phyloP scores from a whole-genome alignment of 345 rosid genomes.

The Gossypium arboreum region DNA sequence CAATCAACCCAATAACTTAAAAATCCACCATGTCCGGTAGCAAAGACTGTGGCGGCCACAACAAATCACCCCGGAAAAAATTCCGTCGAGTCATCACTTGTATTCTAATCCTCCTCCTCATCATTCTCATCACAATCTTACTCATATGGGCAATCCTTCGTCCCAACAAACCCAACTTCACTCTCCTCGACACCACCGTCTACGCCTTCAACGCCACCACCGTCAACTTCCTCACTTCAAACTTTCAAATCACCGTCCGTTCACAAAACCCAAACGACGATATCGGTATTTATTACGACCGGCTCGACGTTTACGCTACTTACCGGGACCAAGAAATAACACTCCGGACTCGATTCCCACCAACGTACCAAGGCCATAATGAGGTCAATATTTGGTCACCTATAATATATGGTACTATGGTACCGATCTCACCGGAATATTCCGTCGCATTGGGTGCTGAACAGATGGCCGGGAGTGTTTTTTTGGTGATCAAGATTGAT shows the following conservation, averaged over 20 bases:
- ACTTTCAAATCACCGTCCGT: constrained; percentile 67
- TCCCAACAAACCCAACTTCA: constrained; percentile 75
- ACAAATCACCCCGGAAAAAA: constrained; percentile 17
- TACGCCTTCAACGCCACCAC: constrained; percentile 68
- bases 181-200: constrained; percentile 88
- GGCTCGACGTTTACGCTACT: constrained; percentile 57
- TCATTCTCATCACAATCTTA: constrained; percentile 52
- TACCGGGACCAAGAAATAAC: constrained; percentile 80
- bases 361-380: constrained; percentile 53
- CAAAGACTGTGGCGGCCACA: constrained; percentile 36
- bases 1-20: too few relatives aligned
- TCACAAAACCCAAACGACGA: constrained; percentile 73
- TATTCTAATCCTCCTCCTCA: constrained; percentile 47
- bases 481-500: constrained; percentile 55
- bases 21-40: too few relatives aligned
- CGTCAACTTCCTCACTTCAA: constrained; percentile 66
- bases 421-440: constrained; percentile 80
- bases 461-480: constrained; percentile 42
- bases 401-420: constrained; percentile 48
- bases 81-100: constrained; percentile 35
- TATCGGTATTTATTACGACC: constrained; percentile 83
- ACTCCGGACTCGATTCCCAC: constrained; percentile 44
- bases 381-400: constrained; percentile 81
- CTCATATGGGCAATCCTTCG: constrained; percentile 81
- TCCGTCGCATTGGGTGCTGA: constrained; percentile 42